These are phyloP conservation scores for Trametes cingulata DNA, from an alignment of 768 basidiomycete genomes.

Conservation along the genomic window DNA sequence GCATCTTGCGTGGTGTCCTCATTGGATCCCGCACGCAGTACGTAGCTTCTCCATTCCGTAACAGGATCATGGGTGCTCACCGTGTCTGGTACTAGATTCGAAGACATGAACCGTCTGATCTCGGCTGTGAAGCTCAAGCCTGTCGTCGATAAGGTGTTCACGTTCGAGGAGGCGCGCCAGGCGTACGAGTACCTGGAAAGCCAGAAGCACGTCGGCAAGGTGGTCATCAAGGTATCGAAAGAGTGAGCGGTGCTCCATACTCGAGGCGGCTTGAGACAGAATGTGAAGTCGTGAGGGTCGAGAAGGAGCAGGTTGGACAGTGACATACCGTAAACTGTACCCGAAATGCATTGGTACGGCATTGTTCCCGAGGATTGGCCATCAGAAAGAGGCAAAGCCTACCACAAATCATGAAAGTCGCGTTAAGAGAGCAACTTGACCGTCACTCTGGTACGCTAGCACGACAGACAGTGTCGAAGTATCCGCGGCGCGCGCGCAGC, in stretches of 20 bases:
- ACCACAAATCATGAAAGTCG: too few relatives aligned
- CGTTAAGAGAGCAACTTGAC: too few relatives aligned
- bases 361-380: too few relatives aligned
- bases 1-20: conserved; percentile 51
- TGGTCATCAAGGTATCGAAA: conserved; percentile 50
- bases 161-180: conserved; percentile 51
- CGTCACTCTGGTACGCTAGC: too few relatives aligned
- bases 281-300: too few relatives aligned
- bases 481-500: too few relatives aligned
- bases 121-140: conserved; percentile 47
- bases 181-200: conserved; percentile 56
- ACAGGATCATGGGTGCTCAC: conserved; percentile 38
- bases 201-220: conserved; percentile 62
- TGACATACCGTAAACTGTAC: too few relatives aligned
- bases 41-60: conserved; percentile 28
- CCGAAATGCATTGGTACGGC: too few relatives aligned
- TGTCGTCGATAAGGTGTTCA: conserved; percentile 57
- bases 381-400: too few relatives aligned
- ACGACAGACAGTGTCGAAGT: too few relatives aligned
- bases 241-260: conserved; percentile 13
- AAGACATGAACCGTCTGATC: conserved; percentile 53
- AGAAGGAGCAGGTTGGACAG: too few relatives aligned
- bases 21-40: conserved; percentile 62
- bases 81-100: conserved; percentile 40
- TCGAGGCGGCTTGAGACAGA: too few relatives aligned